Evolutionary conservation across 2,329 filamentous ascomycete species (phyloP), one percentile per base, ranked within the genome.

Genomic region (Colletotrichum phormii): DNA sequence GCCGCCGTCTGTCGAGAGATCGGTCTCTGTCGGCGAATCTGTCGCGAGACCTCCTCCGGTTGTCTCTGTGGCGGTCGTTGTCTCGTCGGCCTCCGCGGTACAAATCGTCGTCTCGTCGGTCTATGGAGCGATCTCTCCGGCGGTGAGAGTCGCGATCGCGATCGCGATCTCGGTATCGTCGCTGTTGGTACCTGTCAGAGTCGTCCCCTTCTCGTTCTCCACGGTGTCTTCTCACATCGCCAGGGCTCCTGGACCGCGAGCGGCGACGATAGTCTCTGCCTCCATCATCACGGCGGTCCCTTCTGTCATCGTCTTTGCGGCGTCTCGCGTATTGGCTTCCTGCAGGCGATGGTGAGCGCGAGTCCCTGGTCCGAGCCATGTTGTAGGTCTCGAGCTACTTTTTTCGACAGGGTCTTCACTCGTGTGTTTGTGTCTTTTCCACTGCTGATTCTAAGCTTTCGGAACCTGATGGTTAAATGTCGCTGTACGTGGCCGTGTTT

Each of bases 341-440:
- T 95, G 92, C 91, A 92, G 93, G 93, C 91, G 93, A 95, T 94
- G 94, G 94, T 95, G 94, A 96, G 93, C 94, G 89, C 86, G 89
- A 89, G 87, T 89, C 88, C 88, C 87, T 90, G 85, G 86, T 89
- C 84, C 89, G 89, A 89, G 88, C 88, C 89, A 91, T 91, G 76
- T 76, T 81, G 64, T 69, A 67, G 80, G 80, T 81, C 80, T 82
- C 81, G 81, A 73, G 74, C 72, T 75, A 75, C 74, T 75, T 75
- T 74, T 63, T 74, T 29, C 62, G 59, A 60, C 70, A 70, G 60
- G 54, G 54, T 64, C 66, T 64, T 51, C 58, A 63, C 69, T 72
- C 65, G 59, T 59, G 63, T 59, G 26, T 72, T 33, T 70, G 18
- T 49, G 4, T 49, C 7, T 49, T 9, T 59, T 59, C 65, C 70